A percentile compares a stretch with the other conserved stretches of the same genome.
phyloP scores from a whole-genome alignment of 495 filamentous ascomycete species.

The Aspergillus ostianus region DNA sequence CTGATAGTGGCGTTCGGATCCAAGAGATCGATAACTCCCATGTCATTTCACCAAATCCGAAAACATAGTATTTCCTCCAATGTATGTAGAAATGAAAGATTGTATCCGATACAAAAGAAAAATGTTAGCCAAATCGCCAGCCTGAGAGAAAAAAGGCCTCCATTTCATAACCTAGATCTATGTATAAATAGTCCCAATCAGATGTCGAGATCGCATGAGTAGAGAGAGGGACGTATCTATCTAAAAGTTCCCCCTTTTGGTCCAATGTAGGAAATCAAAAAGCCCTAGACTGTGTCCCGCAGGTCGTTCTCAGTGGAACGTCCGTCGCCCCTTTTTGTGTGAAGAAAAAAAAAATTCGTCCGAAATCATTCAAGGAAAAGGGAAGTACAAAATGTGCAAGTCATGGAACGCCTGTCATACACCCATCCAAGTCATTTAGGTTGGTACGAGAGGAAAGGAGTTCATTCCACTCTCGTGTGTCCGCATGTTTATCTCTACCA shows the following conservation, averaged over 20 bases:
- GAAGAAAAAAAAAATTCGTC: constrained; percentile 1
- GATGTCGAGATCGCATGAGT: neutral
- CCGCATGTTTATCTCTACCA: no score
- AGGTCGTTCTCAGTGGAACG: neutral
- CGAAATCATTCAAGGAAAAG: neutral
- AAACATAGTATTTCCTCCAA: no score
- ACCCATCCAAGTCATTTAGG: constrained; percentile 15
- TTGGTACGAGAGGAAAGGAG: neutral
- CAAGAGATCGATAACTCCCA: no score
- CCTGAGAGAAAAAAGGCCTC: neutral
- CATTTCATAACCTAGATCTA: neutral
- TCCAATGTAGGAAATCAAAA: neutral
- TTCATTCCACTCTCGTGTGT: neutral
- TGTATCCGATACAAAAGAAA: neutral
- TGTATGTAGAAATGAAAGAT: neutral
- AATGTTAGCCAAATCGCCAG: neutral
- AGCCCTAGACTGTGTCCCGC: neutral
- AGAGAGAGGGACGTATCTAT: neutral
- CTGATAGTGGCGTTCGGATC: no score
- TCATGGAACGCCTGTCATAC: constrained; percentile 14
- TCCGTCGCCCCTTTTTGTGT: neutral
- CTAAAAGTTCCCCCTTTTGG: neutral
- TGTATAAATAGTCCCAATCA: neutral
- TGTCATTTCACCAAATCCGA: no score
- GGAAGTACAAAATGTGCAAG: neutral